Base-by-base conservation (phyloP, 2,329 filamentous ascomycete genomes). In the Lasiodiplodia citricola region DNA sequence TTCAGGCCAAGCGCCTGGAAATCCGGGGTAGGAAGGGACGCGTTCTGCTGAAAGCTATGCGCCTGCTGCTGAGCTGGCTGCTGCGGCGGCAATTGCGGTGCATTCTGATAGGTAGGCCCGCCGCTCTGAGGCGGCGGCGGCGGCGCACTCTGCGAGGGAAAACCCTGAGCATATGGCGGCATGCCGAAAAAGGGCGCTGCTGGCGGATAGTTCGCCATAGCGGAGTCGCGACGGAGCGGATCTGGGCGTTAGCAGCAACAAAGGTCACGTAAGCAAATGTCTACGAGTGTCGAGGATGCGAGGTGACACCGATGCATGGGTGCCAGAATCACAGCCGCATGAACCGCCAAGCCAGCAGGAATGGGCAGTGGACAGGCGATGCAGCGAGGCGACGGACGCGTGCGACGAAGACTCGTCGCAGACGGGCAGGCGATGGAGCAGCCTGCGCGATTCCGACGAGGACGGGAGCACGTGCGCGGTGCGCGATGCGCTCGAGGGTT, bases 11-110 rank as follows among this genome's bases (percentile, higher is more conserved):
- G 60, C 3, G 60, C 50, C n/a, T 50, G 60, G 38, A 74, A 60
- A 35, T 74, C 71, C 35, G 74, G 41, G 10, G 63, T 71, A 13
- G 73, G 70, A 25, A 74, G 70, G 60, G 72, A 72, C 52, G 72
- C 63, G 65, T 74, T 74, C 41, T 76, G 73, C 55, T 70, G 70
- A 25, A 72, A 68, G n/a, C 67, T 41, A 28, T 63, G 67, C 52
- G 51, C 52, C 37, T 63, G 64, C 47, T 50, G 62, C 50, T 31
- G 64, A n/a, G 23, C 13, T 14, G 35, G 62, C 28, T 38, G 62
- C 50, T 41, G 66, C 56, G 44, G 66, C 38, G 67, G 58, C 35
- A 68, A 38, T 31, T 37, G 66, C 56, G 44, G 66, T 21, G 23
- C 54, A 44, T 60, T 56, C 31, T 68, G 66, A 38, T 56, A 68